phyloP scores from a whole-genome alignment of 495 filamentous ascomycete species.

The Xeromyces bisporus region DNA sequence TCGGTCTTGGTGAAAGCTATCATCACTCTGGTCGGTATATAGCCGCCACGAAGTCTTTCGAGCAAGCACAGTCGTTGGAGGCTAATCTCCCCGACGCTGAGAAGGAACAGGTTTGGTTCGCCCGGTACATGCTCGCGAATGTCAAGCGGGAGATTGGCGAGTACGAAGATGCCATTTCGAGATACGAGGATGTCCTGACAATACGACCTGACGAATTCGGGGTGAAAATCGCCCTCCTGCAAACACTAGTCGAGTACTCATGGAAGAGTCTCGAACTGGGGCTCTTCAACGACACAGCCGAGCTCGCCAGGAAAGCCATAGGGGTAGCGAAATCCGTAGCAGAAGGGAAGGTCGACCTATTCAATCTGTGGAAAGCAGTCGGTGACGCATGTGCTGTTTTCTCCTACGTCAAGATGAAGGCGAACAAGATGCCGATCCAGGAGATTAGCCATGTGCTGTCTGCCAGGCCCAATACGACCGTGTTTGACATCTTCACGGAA shows the following conservation, averaged over 20 bases:
- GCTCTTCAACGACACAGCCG: slow-evolving; percentile 61
- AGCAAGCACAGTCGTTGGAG: slow-evolving; percentile 58
- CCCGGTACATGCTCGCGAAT: slow-evolving; percentile 92
- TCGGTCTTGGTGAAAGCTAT: slow-evolving; percentile 90
- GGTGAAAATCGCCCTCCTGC: slow-evolving; percentile 69
- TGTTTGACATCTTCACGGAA: slow-evolving; percentile 47
- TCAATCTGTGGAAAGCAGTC: slow-evolving; percentile 89
- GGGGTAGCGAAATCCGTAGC: slow-evolving; percentile 34
- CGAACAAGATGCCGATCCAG: slow-evolving; percentile 38
- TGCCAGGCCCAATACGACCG: slow-evolving; percentile 30
- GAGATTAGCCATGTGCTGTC: slow-evolving; percentile 38
- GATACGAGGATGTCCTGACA: slow-evolving; percentile 55
- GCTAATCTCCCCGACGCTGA: slow-evolving; percentile 17
- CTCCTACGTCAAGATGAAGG: slow-evolving; percentile 51
- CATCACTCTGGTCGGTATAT: slow-evolving; percentile 85
- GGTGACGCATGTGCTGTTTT: slow-evolving; percentile 82
- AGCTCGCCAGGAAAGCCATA: slow-evolving; percentile 45
- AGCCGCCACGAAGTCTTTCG: slow-evolving; percentile 79
- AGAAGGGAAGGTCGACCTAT: slow-evolving; percentile 42
- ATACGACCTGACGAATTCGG: slow-evolving; percentile 59
- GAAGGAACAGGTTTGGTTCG: slow-evolving; percentile 70
- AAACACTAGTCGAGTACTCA: slow-evolving; percentile 68
- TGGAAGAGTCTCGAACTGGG: slow-evolving; percentile 62
- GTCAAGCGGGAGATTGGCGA: slow-evolving; percentile 81
- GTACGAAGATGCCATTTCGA: slow-evolving; percentile 61